Evolutionary conservation across 345 rosid species (phyloP).

Genomic region (Citrus maxima): DNA sequence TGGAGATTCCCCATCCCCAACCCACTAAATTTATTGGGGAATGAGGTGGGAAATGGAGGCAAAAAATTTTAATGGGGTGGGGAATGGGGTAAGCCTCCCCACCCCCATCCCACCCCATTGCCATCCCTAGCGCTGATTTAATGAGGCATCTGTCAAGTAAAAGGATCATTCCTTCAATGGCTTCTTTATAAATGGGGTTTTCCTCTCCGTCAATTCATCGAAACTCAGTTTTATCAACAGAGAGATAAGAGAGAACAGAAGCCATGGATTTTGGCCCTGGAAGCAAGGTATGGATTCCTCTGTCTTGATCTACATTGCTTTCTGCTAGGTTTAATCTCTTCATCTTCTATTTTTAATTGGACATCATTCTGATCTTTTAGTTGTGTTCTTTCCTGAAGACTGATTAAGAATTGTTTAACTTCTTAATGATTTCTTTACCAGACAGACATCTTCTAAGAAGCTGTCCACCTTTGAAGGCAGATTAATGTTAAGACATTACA

Average conservation of each 20-base stretch:
- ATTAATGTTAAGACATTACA: background rate
- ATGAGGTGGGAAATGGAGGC: too few species aligned
- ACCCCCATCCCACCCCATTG: too few species aligned
- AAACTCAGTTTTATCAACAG: background rate
- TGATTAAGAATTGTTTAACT: background rate
- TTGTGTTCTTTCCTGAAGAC: background rate
- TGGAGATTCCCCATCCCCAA: too few species aligned
- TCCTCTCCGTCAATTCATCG: background rate
- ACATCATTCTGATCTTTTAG: background rate
- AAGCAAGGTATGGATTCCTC: slow-evolving; percentile 27
- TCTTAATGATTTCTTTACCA: background rate
- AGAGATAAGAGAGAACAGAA: slow-evolving; percentile 2
- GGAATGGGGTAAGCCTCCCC: too few species aligned
- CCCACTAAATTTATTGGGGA: too few species aligned
- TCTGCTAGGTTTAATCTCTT: background rate
- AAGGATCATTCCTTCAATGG: background rate
- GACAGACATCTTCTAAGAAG: background rate
- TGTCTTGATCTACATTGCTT: background rate
- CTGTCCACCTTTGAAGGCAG: background rate
- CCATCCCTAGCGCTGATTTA: slow-evolving; percentile 3
- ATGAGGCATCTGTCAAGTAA: background rate
- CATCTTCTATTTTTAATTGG: background rate
- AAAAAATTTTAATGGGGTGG: too few species aligned
- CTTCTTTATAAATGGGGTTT: background rate
- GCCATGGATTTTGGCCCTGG: slow-evolving; percentile 30